A percentile compares a stretch with the other conserved stretches of the same genome.
These are phyloP conservation scores for Ceratobasidium sp. DNA, from an alignment of 1,284 basidiomycete species.

Conservation along the genomic window DNA sequence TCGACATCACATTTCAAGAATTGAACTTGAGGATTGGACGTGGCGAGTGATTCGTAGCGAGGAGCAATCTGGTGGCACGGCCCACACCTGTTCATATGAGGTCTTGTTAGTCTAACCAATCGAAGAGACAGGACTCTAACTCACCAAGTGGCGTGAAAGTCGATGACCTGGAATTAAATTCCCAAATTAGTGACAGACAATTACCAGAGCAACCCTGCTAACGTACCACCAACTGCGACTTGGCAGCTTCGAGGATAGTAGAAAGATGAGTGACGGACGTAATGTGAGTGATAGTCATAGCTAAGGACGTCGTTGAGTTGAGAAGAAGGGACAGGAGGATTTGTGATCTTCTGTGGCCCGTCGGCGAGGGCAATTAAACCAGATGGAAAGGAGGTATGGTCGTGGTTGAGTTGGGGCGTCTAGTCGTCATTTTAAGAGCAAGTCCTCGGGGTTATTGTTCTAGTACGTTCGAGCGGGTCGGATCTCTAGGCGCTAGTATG, in stretches of 20 bases:
- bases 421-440: neutral
- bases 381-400: neutral
- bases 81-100: slow-evolving; percentile 16
- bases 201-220: too few species aligned
- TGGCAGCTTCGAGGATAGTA: slow-evolving; percentile 30
- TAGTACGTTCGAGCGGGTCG: slow-evolving; percentile 18
- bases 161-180: slow-evolving; percentile 18
- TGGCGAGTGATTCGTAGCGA: slow-evolving; percentile 24
- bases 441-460: neutral
- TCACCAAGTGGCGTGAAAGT: slow-evolving; percentile 44
- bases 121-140: neutral
- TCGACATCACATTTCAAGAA: slow-evolving; percentile 41
- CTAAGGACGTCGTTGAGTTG: neutral
- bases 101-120: neutral
- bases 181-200: neutral
- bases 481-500: slow-evolving; percentile 1
- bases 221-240: slow-evolving; percentile 37
- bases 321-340: neutral
- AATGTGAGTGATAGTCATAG: slow-evolving; percentile 30
- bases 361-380: neutral
- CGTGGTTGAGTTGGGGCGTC: slow-evolving; percentile 27
- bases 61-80: slow-evolving; percentile 42
- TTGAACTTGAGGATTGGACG: slow-evolving; percentile 22
- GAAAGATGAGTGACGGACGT: slow-evolving; percentile 14
- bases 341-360: neutral